Evolutionary conservation across 306 rosid species (phyloP).

Genomic region (Dalbergia oliveri): DNA sequence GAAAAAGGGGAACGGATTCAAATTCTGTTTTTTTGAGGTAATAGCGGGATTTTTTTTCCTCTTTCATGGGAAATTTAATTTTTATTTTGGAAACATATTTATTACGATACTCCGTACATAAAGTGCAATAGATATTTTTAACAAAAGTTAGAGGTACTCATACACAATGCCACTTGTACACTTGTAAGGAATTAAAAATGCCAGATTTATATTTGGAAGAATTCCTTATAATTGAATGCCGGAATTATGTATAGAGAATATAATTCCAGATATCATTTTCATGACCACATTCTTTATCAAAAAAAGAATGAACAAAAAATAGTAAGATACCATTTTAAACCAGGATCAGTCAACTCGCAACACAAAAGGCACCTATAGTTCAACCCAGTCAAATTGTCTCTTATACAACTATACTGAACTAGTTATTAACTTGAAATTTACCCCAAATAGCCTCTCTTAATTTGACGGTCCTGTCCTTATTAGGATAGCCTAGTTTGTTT

Average conservation of each 20-base stretch:
- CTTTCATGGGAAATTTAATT: too few species aligned
- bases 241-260: background rate
- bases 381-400: background rate
- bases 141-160: background rate
- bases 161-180: background rate
- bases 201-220: background rate
- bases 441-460: background rate
- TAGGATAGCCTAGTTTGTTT: conserved; percentile 15
- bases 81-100: too few species aligned
- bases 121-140: too few species aligned
- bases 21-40: too few species aligned
- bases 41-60: too few species aligned
- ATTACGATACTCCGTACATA: too few species aligned
- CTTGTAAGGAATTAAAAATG: background rate
- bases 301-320: background rate
- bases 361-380: conserved; percentile 6
- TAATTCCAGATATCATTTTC: background rate
- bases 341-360: background rate
- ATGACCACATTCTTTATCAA: background rate
- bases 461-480: background rate
- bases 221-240: background rate
- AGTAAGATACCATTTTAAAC: conserved; percentile 1
- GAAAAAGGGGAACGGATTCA: too few species aligned
- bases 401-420: conserved; percentile 7
- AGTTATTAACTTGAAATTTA: background rate